Evolutionary conservation across 306 rosid species (phyloP).

Genomic region (Prinsepia uniflora): DNA sequence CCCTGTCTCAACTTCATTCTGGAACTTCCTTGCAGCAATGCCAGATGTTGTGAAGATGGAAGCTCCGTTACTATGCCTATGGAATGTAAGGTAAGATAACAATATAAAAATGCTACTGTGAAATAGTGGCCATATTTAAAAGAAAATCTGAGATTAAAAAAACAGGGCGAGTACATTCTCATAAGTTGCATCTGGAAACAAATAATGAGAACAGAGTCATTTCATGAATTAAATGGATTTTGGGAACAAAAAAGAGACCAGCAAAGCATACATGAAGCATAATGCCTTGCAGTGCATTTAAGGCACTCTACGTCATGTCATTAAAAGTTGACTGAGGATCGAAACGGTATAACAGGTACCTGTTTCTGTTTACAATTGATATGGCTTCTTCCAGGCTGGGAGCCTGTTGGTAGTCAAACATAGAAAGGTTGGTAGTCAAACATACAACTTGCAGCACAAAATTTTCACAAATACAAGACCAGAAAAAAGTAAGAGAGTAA

Average conservation of each 20-base stretch:
- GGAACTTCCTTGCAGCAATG: conserved; percentile 53
- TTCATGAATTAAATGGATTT: conserved; percentile 2
- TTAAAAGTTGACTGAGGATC: background rate
- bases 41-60: conserved; percentile 59
- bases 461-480: background rate
- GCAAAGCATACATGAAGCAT: background rate
- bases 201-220: background rate
- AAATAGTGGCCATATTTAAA: background rate
- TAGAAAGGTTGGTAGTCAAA: conserved; percentile 11
- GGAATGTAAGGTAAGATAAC: conserved; percentile 9
- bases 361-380: conserved; percentile 56
- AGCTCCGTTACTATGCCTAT: conserved; percentile 47
- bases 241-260: conserved; percentile 1
- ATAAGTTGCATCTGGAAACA: conserved; percentile 5
- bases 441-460: conserved; percentile 13
- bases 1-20: conserved; percentile 52
- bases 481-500: conserved; percentile 1
- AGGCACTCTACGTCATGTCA: too few species aligned
- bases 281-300: background rate
- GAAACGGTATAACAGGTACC: conserved; percentile 27
- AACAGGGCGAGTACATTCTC: background rate
- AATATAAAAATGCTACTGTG: background rate
- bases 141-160: background rate
- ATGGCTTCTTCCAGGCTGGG: conserved; percentile 63
- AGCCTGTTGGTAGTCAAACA: conserved; percentile 43